phyloP scores from a whole-genome alignment of 805 yeast genomes.

The Candida germanica region DNA sequence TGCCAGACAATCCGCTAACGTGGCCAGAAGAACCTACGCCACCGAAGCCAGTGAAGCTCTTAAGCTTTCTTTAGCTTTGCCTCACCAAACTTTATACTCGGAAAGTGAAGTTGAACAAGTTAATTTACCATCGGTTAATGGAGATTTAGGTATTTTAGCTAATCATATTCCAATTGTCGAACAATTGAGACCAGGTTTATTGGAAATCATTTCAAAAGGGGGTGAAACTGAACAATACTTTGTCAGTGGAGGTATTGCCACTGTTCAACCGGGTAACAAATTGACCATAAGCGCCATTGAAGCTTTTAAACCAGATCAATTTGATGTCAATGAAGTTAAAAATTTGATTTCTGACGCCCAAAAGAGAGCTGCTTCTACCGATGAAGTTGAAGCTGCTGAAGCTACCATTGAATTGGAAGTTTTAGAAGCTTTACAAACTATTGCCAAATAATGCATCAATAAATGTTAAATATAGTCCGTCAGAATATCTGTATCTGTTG shows the following conservation, averaged over 20 bases:
- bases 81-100: slow-evolving; percentile 69
- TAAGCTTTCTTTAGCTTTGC: slow-evolving; percentile 86
- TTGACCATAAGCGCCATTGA: slow-evolving; percentile 91
- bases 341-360: slow-evolving; percentile 87
- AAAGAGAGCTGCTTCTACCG: slow-evolving; percentile 81
- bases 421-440: slow-evolving; percentile 85
- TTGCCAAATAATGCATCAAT: slow-evolving; percentile 39
- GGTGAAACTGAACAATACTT: slow-evolving; percentile 76
- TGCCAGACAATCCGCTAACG: slow-evolving; percentile 53
- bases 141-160: slow-evolving; percentile 95
- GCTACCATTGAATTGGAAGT: slow-evolving; percentile 96
- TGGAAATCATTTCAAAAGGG: slow-evolving; percentile 81
- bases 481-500: too few relatives aligned
- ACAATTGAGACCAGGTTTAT: slow-evolving; percentile 93
- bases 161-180: slow-evolving; percentile 97
- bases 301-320: slow-evolving; percentile 88
- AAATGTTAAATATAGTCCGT: too few relatives aligned
- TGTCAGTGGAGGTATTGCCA: slow-evolving; percentile 94
- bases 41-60: slow-evolving; percentile 75
- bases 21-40: slow-evolving; percentile 83
- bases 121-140: slow-evolving; percentile 91
- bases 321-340: slow-evolving; percentile 77
- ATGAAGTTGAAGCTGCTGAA: slow-evolving; percentile 86
- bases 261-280: slow-evolving; percentile 91
- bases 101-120: slow-evolving; percentile 67